Base-by-base conservation (phyloP, 148 eudicot species). In the Pharnaceum exiguum region DNA sequence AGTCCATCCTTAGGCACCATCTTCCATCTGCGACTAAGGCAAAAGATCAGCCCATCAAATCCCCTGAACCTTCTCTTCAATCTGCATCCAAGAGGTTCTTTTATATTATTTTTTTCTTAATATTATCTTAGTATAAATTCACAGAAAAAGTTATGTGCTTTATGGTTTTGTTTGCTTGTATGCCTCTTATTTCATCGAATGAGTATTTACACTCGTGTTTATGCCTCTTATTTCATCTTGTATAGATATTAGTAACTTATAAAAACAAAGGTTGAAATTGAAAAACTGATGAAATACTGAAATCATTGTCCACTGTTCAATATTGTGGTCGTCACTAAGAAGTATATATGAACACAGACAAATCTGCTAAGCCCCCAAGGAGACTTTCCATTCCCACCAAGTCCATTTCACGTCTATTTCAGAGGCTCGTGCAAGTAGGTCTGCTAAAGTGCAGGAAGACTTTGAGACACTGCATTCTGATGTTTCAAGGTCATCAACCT, bases 361-460 rank as follows among this genome's bases (percentile, higher is more conserved):
- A 82, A 59, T 69, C 87, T 27, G 71, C 74, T 16, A 86, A 80
- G 67, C 91, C 97, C 2, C 85, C 89, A 12, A 82, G 95, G 63
- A 82, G 95, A 78, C 79, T 82, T 24, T 86, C 97, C 13, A 81
- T 76, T 56, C 87, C 87, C 25, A 24, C 72, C 51, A 90, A 86
- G 74, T 44, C 86, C 24, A 51, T 71, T 39, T 70, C 22, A 84
- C 93, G 46, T 95, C 93, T 2, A 77, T 78, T 39, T 80, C 87
- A 11, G 97, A 90, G 68, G 69, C 71, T 63, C 78, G 83, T 31
- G 51, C 78, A 23, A 82, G 69, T 71, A 62, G 78, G 50, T 62
- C 78, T 29, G 69, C 31, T 24, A 57, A 32, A 67, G 65, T 53
- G 43, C 75, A 62, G 28, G 82, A 70, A 12, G 79, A 67, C 36